phyloP scores from a whole-genome alignment of 768 basidiomycete species.

The Russula ochroleuca region DNA sequence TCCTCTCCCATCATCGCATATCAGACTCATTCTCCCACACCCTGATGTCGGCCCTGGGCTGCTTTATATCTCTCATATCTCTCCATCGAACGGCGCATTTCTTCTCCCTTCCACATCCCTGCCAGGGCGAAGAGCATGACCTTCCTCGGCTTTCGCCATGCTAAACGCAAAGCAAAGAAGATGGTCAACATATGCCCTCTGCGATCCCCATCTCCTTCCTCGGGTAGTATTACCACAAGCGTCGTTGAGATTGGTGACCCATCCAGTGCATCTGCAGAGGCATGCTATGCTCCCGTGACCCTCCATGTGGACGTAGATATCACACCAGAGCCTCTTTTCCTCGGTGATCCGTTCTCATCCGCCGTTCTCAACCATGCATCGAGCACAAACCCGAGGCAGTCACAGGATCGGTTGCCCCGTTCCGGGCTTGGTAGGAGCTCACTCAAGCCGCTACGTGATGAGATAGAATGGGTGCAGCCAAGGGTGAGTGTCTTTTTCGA shows the following conservation, averaged over 20 bases:
- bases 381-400: neutral
- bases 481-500: neutral
- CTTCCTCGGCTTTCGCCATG: slow-evolving; percentile 24
- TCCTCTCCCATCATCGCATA: slow-evolving; percentile 8
- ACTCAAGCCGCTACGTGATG: neutral
- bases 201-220: slow-evolving; percentile 2
- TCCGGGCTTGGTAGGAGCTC: too few species aligned
- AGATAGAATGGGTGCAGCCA: neutral
- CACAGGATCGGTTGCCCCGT: neutral
- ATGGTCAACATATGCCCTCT: neutral
- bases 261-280: neutral
- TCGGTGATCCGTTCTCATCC: slow-evolving; percentile 5
- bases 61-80: neutral
- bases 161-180: slow-evolving; percentile 27
- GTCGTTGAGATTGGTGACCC: slow-evolving; percentile 23
- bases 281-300: neutral
- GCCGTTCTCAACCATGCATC: neutral
- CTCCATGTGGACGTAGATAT: slow-evolving; percentile 20
- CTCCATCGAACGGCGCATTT: neutral
- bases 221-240: slow-evolving; percentile 2
- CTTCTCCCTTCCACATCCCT: neutral
- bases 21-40: slow-evolving; percentile 3
- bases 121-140: slow-evolving; percentile 11
- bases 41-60: neutral
- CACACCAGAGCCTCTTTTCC: slow-evolving; percentile 15